Evolutionary conservation across 176 grass and related monocot genomes (phyloP).

Genomic region (Aechmea fasciata): DNA sequence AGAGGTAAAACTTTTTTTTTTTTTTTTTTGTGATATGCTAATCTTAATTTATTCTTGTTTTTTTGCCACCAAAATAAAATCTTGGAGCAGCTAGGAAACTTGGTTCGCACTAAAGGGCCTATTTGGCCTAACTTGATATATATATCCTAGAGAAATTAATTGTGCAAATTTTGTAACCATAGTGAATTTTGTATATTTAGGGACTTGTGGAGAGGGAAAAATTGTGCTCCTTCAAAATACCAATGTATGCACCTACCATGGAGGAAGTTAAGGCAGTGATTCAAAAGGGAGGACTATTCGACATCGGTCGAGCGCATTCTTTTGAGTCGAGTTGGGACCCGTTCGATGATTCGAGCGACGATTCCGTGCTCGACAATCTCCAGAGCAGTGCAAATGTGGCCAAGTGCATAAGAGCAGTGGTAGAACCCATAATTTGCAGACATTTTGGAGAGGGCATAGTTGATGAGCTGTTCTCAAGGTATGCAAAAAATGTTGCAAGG

Average conservation of each 20-base stretch:
- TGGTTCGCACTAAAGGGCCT: too few relatives aligned
- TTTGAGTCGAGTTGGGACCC: constrained; percentile 50
- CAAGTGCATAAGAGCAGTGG: constrained; percentile 28
- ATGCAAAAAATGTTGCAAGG: constrained; percentile 13
- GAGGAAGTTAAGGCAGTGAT: constrained; percentile 44
- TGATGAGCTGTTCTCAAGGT: constrained; percentile 40
- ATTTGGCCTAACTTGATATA: too few relatives aligned
- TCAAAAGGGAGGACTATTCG: constrained; percentile 22
- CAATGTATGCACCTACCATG: constrained; percentile 46
- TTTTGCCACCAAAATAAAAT: background rate
- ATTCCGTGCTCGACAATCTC: constrained; percentile 17
- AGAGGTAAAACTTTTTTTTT: too few relatives aligned
- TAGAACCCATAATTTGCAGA: constrained; percentile 15
- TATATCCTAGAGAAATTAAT: too few relatives aligned
- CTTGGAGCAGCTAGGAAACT: too few relatives aligned
- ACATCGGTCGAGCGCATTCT: constrained; percentile 26
- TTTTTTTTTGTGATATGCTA: background rate
- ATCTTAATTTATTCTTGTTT: background rate
- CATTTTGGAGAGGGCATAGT: constrained; percentile 33
- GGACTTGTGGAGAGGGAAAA: constrained; percentile 40
- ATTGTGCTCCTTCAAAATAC: constrained; percentile 51
- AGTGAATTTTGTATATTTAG: constrained; percentile 3
- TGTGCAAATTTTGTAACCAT: too few relatives aligned
- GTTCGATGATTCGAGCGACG: constrained; percentile 12
- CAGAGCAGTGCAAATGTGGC: constrained; percentile 36